Evolutionary conservation across 495 filamentous ascomycete species (phyloP).

Genomic region (Gamarada debralockiae): DNA sequence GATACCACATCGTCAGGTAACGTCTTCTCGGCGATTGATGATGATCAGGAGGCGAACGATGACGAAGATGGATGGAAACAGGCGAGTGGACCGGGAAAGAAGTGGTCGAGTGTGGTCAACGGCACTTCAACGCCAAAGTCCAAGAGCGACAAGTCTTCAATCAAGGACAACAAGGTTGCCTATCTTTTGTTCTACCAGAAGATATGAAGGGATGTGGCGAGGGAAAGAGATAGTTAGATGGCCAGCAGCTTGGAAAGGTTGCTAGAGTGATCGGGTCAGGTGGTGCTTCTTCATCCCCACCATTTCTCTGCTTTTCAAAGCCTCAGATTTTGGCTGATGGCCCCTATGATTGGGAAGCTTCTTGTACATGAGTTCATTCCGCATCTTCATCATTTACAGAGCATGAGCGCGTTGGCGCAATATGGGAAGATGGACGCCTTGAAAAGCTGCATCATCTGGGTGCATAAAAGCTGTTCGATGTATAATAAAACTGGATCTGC

Average conservation of each 20-base stretch:
- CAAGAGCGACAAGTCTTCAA: conserved; percentile 64
- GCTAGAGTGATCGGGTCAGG: background rate
- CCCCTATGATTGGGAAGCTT: conserved; percentile 1
- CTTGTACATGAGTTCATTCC: conserved; percentile 16
- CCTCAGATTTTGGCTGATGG: background rate
- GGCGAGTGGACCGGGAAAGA: conserved; percentile 62
- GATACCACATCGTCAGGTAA: conserved; percentile 43
- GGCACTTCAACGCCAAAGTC: conserved; percentile 56
- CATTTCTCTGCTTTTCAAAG: background rate
- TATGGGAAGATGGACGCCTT: conserved; percentile 3
- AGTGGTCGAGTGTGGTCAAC: conserved; percentile 61
- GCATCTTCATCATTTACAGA: conserved; percentile 12
- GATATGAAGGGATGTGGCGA: conserved; percentile 15
- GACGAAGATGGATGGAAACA: conserved; percentile 78
- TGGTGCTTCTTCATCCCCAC: background rate
- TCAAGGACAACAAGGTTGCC: conserved; percentile 92
- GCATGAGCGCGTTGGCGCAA: conserved; percentile 22
- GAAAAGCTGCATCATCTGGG: conserved; percentile 18
- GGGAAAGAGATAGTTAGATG: background rate
- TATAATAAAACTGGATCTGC: conserved; percentile 15
- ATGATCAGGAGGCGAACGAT: conserved; percentile 59
- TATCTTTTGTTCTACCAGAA: conserved; percentile 92
- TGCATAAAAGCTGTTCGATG: conserved; percentile 11
- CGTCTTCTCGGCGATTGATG: conserved; percentile 63
- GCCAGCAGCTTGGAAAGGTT: background rate